Base-by-base conservation (phyloP, 208 protist genomes). In the Leptomonas seymouri region DNA sequence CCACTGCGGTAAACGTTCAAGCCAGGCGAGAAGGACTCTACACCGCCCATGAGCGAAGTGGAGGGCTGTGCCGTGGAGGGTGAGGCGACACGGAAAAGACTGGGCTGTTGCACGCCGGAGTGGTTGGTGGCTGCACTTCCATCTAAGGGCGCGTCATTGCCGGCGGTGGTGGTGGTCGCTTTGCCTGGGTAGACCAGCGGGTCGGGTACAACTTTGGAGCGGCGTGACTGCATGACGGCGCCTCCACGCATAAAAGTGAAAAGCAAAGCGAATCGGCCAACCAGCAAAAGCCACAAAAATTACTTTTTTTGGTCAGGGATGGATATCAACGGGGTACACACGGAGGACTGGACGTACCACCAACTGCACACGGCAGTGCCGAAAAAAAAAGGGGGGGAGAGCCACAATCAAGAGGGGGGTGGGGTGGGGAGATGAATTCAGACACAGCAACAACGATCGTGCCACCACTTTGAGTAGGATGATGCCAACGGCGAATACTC, bases 201-300 rank as follows among this genome's bases (percentile, higher is more conserved):
- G 11, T 54, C 71, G 16, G 64, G 70, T 1, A 64, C 42, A 2
- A 70, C 71, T 27, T 81, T 77, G 2, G 71, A 69, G 36, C 58
- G 70, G 16, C 76, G 70, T n/a, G 65, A 36, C 50, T 58, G 30
- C 76, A 75, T 82, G 21, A 15, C 21, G 48, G 7, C 9, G 23
- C 34, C 9, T 39, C 34, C 7, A 39, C 34, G 34, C 34, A 39
- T n/a, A n/a, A n/a, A n/a, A n/a, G n/a, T n/a, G n/a, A n/a, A n/a
- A n/a, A n/a, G n/a, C n/a, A n/a, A n/a, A n/a, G n/a, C n/a, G n/a
- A n/a, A n/a, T n/a, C n/a, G n/a, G n/a, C n/a, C n/a, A n/a, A 39
- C 34, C 34, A 9, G 34, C 34, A 39, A 9, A 39, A 39, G 34
- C 34, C 9, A 39, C n/a, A n/a, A n/a, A n/a, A n/a, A n/a, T n/a